Conservation (phyloP, 139 green algal genomes). For the Volvox africanus region DNA sequence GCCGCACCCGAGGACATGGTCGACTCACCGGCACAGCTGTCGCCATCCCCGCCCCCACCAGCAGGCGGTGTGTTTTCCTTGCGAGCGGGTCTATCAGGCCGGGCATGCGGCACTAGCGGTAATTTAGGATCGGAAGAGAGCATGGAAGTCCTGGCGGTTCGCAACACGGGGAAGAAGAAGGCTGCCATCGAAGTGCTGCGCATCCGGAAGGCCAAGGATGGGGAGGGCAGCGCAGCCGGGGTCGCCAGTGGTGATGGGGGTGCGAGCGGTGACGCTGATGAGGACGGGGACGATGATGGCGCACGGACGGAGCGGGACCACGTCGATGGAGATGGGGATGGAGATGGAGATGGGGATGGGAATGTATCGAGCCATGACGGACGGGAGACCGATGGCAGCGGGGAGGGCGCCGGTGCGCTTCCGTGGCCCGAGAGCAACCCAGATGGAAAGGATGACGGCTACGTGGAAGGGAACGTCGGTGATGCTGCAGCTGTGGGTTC, state of each 20-base stretch:
- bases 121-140: conserved; percentile 14
- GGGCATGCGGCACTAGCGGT: neutral
- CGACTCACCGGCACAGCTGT: neutral
- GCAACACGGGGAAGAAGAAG: conserved; percentile 26
- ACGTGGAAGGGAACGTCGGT: too few species aligned
- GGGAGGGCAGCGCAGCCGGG: neutral
- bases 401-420: neutral
- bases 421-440: neutral
- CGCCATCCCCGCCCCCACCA: neutral
- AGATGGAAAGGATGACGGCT: neutral
- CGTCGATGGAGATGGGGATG: neutral
- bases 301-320: neutral
- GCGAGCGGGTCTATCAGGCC: neutral
- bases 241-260: neutral
- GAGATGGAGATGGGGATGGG: neutral
- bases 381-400: neutral
- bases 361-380: neutral
- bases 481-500: too few species aligned
- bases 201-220: neutral
- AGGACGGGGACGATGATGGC: conserved; percentile 1
- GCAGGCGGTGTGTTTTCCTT: neutral
- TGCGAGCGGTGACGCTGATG: neutral
- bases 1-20: neutral
- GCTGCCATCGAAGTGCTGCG: neutral
- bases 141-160: conserved; percentile 32